Conservation (phyloP, 768 basidiomycete species). For the Phylloporus arenicola region DNA sequence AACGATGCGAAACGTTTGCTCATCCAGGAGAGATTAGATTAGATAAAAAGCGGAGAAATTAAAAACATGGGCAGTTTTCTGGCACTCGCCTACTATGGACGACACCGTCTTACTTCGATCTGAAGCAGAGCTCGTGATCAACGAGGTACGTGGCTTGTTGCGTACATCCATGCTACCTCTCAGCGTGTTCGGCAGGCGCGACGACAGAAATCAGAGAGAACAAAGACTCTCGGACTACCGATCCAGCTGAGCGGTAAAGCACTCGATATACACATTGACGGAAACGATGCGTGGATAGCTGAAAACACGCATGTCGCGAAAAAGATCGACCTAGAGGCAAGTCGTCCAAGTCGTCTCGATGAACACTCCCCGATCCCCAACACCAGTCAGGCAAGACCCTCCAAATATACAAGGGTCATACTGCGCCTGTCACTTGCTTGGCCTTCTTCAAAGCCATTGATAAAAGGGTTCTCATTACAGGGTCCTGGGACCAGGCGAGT, state of each 20-base stretch:
- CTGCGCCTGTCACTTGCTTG: conserved; percentile 82
- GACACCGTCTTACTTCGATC: conserved; percentile 26
- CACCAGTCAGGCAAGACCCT: conserved; percentile 73
- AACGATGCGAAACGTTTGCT: conserved; percentile 68
- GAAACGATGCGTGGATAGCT: conserved; percentile 75
- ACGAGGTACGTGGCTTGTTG: conserved; percentile 16
- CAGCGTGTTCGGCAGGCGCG: conserved; percentile 46
- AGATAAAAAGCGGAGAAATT: conserved; percentile 5
- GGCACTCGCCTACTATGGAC: conserved; percentile 16
- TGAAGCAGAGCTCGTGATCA: conserved; percentile 30
- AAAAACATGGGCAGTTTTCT: too few relatives aligned
- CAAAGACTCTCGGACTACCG: conserved; percentile 70
- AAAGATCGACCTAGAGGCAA: conserved; percentile 74
- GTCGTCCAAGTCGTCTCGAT: conserved; percentile 5
- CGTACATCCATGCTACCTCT: background rate
- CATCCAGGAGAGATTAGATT: conserved; percentile 33
- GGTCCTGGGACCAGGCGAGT: conserved; percentile 87
- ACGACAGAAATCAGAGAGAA: conserved; percentile 63
- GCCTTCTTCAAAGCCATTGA: conserved; percentile 54
- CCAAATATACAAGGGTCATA: conserved; percentile 76
- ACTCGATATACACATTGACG: conserved; percentile 60
- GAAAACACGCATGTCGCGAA: conserved; percentile 76
- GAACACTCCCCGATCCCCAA: conserved; percentile 8
- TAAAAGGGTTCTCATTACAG: conserved; percentile 65
- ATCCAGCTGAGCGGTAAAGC: conserved; percentile 74